Percentiles rank a stretch among this genome's conserved stretches.
Evolutionary conservation across 805 yeast species (phyloP).

Genomic region (Zygoascus ofunaensis): DNA sequence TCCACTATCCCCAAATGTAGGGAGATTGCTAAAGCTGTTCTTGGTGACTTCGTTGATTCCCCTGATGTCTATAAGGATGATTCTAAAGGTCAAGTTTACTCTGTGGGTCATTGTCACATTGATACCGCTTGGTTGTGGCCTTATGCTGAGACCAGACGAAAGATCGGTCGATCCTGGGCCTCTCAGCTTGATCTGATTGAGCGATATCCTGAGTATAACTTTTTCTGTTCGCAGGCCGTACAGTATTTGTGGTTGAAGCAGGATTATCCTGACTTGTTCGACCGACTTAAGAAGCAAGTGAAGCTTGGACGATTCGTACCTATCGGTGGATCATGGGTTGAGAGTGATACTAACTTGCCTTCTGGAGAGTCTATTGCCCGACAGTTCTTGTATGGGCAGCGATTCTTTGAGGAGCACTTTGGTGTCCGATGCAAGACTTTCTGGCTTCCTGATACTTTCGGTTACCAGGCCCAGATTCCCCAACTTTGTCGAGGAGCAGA

Average conservation of each 20-base stretch:
- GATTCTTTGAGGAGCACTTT: constrained; percentile 60
- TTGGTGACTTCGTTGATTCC: constrained; percentile 59
- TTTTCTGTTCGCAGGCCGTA: constrained; percentile 91
- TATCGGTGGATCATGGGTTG: constrained; percentile 86
- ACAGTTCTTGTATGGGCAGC: constrained; percentile 71
- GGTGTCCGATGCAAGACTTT: constrained; percentile 56
- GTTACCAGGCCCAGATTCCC: constrained; percentile 77
- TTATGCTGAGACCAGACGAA: constrained; percentile 85
- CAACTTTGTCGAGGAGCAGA: constrained; percentile 70
- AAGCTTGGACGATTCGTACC: constrained; percentile 62
- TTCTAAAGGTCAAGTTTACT: constrained; percentile 68
- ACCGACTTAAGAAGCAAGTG: constrained; percentile 47
- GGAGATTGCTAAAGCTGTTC: constrained; percentile 46
- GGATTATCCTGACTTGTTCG: constrained; percentile 73
- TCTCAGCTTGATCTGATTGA: constrained; percentile 78
- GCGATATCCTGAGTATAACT: constrained; percentile 79
- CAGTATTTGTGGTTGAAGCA: constrained; percentile 83
- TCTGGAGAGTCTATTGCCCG: constrained; percentile 73
- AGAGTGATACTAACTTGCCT: constrained; percentile 78
- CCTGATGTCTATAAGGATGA: constrained; percentile 45
- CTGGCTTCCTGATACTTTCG: constrained; percentile 87
- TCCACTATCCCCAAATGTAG: constrained; percentile 53
- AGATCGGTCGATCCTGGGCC: constrained; percentile 88
- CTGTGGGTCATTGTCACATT: constrained; percentile 87
- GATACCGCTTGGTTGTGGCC: constrained; percentile 99